A percentile compares a stretch with the other conserved stretches of the same genome.
Conservation (phyloP, 75 land plant genomes). For the Cryptomeria japonica region DNA sequence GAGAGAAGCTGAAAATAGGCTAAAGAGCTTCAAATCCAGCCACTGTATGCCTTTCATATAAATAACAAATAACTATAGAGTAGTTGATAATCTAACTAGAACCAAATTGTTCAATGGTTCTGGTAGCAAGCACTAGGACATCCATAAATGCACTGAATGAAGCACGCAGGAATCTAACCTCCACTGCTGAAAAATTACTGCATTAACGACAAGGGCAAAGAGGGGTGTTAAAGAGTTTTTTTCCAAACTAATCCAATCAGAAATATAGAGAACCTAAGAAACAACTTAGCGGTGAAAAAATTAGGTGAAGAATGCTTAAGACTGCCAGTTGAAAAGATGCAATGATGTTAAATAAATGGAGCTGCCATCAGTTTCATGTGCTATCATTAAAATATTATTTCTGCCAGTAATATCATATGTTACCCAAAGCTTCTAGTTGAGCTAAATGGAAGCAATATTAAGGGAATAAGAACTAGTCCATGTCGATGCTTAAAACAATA, state of each 20-base stretch:
- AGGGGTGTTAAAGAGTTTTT: not conserved
- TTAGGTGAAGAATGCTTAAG: not conserved
- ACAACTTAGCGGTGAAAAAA: not conserved
- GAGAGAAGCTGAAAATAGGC: not conserved
- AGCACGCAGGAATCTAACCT: conserved; percentile 93
- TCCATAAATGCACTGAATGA: conserved; percentile 88
- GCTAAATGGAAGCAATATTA: not conserved
- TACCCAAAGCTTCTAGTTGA: not conserved
- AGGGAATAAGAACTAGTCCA: not conserved
- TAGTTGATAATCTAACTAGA: conserved; percentile 13
- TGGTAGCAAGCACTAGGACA: conserved; percentile 68
- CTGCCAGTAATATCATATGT: not conserved
- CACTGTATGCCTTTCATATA: not conserved
- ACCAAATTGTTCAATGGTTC: conserved; percentile 81
- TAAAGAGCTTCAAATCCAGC: not conserved
- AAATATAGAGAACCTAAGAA: not conserved
- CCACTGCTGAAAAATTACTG: conserved; percentile 79
- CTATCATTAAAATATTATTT: not conserved
- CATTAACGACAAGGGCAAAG: not conserved
- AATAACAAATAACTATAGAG: not conserved
- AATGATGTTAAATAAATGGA: not conserved
- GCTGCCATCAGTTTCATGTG: not conserved
- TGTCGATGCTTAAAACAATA: not conserved
- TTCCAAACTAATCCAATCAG: not conserved
- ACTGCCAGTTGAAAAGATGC: not conserved